Evolutionary conservation across 2,329 filamentous ascomycete species (phyloP).

Genomic region (Colletotrichum somersetense): DNA sequence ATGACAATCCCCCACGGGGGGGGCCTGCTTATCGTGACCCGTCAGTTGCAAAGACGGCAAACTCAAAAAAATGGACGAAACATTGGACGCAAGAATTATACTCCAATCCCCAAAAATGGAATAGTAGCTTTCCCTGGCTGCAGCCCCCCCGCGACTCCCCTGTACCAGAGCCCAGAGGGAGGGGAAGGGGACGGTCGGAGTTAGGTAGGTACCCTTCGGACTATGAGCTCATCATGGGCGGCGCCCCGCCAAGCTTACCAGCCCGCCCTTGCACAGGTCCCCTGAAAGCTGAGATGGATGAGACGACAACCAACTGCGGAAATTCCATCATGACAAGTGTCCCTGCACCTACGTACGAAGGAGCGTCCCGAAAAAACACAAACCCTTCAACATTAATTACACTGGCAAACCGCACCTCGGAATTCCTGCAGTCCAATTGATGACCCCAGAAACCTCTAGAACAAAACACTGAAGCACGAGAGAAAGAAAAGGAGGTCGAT

Average conservation of each 20-base stretch:
- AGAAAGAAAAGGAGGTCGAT: background rate
- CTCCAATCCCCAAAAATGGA: background rate
- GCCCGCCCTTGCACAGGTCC: background rate
- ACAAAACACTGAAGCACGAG: background rate
- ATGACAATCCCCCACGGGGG: too few relatives aligned
- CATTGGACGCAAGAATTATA: slow-evolving; percentile 13
- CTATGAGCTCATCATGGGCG: background rate
- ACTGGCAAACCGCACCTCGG: background rate
- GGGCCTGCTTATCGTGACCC: background rate
- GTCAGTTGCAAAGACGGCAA: background rate
- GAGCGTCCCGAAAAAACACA: background rate
- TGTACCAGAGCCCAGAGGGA: background rate
- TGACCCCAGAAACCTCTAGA: background rate
- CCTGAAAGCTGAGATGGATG: slow-evolving; percentile 4
- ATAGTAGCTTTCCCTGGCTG: background rate
- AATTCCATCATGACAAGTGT: slow-evolving; percentile 30
- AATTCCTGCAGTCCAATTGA: slow-evolving; percentile 1
- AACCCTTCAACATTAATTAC: too few relatives aligned
- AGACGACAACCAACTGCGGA: slow-evolving; percentile 6
- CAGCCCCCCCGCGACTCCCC: background rate
- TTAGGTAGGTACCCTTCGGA: slow-evolving; percentile 3
- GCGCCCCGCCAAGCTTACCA: background rate
- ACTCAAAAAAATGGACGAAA: background rate
- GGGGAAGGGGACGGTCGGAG: background rate
- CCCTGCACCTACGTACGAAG: background rate